Conservation (phyloP, 768 basidiomycete genomes). For the Phylloporus sp. region DNA sequence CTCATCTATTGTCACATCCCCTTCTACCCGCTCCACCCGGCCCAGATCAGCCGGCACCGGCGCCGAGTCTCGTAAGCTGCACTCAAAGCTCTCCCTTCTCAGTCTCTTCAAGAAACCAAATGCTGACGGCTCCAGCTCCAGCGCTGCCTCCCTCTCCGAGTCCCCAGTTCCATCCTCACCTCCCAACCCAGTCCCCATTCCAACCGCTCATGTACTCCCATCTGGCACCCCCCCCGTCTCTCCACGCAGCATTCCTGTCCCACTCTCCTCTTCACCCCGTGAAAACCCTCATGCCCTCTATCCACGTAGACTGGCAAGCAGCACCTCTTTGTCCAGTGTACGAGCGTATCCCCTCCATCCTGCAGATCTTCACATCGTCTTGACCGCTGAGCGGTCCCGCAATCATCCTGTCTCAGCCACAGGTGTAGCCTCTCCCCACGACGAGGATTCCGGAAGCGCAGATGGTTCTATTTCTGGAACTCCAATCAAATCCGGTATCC, state of each 20-base stretch:
- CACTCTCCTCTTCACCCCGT: constrained; percentile 30
- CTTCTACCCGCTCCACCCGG: constrained; percentile 39
- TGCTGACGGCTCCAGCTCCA: constrained; percentile 34
- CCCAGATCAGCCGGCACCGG: constrained; percentile 74
- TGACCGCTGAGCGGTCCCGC: constrained; percentile 34
- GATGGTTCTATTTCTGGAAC: constrained; percentile 27
- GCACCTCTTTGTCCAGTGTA: constrained; percentile 19
- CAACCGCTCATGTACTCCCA: constrained; percentile 15
- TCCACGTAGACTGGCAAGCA: constrained; percentile 22
- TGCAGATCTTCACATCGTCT: constrained; percentile 45
- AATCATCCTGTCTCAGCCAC: constrained; percentile 36
- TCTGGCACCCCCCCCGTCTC: constrained; percentile 26
- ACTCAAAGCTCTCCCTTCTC: constrained; percentile 71
- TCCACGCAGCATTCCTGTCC: constrained; percentile 20
- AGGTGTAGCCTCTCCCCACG: constrained; percentile 17
- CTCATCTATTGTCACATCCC: constrained; percentile 31
- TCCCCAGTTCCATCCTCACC: constrained; percentile 27
- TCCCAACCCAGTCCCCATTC: constrained; percentile 23
- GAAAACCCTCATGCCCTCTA: constrained; percentile 18
- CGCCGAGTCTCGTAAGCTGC: constrained; percentile 53
- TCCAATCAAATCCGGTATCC: constrained; percentile 35
- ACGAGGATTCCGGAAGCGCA: constrained; percentile 23
- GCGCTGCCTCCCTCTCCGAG: constrained; percentile 33
- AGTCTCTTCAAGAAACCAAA: constrained; percentile 66
- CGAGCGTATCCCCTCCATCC: constrained; percentile 37